Percentiles rank a stretch among this genome's conserved stretches.
phyloP scores from a whole-genome alignment of 805 yeast species.

The baker's yeast (Saccharomyces cerevisiae) region DNA sequence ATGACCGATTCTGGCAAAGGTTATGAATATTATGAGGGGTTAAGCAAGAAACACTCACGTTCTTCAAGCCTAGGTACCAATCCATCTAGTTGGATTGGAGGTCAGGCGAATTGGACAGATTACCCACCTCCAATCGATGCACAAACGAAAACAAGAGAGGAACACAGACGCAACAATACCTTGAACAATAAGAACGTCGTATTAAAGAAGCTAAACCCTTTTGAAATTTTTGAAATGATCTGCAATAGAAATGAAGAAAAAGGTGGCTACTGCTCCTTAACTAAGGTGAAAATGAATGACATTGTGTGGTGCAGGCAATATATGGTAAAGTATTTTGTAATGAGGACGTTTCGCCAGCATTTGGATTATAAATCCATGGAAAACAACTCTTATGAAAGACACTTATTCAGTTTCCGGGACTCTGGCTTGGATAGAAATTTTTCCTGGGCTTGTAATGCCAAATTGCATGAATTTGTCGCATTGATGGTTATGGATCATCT shows the following conservation, averaged over 20 bases:
- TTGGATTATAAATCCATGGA: slow-evolving; percentile 2
- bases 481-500: slow-evolving; percentile 21
- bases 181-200: slow-evolving; percentile 3
- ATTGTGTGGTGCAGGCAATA: slow-evolving; percentile 28
- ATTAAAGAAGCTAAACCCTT: slow-evolving; percentile 15
- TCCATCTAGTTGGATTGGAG: slow-evolving; percentile 9
- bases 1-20: slow-evolving; percentile 25
- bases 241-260: slow-evolving; percentile 2
- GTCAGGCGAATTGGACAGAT: slow-evolving; percentile 6
- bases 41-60: slow-evolving; percentile 1
- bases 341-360: slow-evolving; percentile 7
- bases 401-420: slow-evolving; percentile 16
- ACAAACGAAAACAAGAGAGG: slow-evolving; percentile 16
- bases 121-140: slow-evolving; percentile 23
- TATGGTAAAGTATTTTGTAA: slow-evolving; percentile 21
- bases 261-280: slow-evolving; percentile 1
- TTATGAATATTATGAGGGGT: slow-evolving; percentile 14
- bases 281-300: slow-evolving; percentile 17
- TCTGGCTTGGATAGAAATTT: slow-evolving; percentile 27
- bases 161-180: slow-evolving; percentile 5
- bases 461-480: slow-evolving; percentile 18
- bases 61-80: slow-evolving; percentile 1
- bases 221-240: slow-evolving; percentile 15
- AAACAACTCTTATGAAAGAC: not conserved
- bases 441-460: slow-evolving; percentile 27